Conservation (phyloP, 2,329 filamentous ascomycete species). For the Ceratocystiopsis minuta region DNA sequence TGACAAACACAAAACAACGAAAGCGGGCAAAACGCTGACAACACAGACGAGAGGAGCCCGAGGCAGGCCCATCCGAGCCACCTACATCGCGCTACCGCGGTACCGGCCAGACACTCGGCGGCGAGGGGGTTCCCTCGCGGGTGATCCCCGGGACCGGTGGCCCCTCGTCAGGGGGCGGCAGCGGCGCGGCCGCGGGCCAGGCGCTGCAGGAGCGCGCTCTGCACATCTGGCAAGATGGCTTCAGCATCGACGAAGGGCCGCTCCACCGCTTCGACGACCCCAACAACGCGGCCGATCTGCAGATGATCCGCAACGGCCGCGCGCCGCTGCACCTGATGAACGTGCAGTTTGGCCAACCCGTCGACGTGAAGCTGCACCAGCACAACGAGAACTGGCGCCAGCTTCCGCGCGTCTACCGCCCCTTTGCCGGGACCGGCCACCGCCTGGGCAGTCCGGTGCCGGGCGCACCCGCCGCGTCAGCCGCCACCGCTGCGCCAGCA, state of each 20-base stretch:
- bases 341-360: conserved; percentile 53
- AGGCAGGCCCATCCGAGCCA: conserved; percentile 27
- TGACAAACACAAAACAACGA: too few species aligned
- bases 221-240: conserved; percentile 70
- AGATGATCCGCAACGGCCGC: conserved; percentile 59
- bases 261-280: conserved; percentile 67
- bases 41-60: conserved; percentile 10
- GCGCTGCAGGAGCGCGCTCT: conserved; percentile 47
- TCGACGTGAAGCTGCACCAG: conserved; percentile 64
- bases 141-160: conserved; percentile 42
- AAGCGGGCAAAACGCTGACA: too few species aligned
- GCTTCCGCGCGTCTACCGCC: conserved; percentile 58
- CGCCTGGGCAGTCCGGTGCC: conserved; percentile 64
- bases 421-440: conserved; percentile 54
- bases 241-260: conserved; percentile 68
- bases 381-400: conserved; percentile 56
- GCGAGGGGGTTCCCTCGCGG: conserved; percentile 55
- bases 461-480: conserved; percentile 23
- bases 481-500: conserved; percentile 17
- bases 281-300: conserved; percentile 49
- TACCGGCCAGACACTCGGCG: conserved; percentile 57
- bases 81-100: conserved; percentile 44
- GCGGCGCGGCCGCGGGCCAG: conserved; percentile 19
- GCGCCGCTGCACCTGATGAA: conserved; percentile 65
- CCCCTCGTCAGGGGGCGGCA: conserved; percentile 15